These are phyloP conservation scores for Neodidymelliopsis sp. DNA, from an alignment of 2,329 filamentous ascomycete species.

Conservation along the genomic window DNA sequence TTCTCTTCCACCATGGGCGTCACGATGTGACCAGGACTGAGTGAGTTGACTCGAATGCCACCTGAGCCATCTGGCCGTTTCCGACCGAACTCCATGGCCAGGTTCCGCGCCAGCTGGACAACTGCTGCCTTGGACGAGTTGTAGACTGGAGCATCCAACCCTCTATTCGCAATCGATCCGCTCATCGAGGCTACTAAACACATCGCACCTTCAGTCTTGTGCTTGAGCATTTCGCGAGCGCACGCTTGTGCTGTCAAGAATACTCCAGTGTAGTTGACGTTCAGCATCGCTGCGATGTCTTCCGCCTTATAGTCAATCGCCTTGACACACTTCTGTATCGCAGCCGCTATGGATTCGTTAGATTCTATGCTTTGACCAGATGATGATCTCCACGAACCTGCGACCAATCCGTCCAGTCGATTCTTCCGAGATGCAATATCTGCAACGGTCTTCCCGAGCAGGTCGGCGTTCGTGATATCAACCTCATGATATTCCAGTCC, in stretches of 20 bases:
- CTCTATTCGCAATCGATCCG: conserved; percentile 66
- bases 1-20: conserved; percentile 83
- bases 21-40: conserved; percentile 79
- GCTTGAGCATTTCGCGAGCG: conserved; percentile 67
- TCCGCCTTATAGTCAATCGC: conserved; percentile 76
- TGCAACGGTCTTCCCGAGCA: conserved; percentile 70
- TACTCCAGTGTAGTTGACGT: conserved; percentile 66
- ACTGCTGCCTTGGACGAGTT: conserved; percentile 79
- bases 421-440: conserved; percentile 73
- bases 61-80: conserved; percentile 58
- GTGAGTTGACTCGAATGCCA: conserved; percentile 78
- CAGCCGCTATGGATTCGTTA: conserved; percentile 59
- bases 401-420: conserved; percentile 79
- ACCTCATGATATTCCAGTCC: conserved; percentile 76
- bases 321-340: conserved; percentile 79
- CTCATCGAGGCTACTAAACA: conserved; percentile 69
- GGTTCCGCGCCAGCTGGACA: conserved; percentile 71
- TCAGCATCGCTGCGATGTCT: conserved; percentile 66
- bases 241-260: conserved; percentile 67
- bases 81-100: conserved; percentile 71
- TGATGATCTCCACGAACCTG: conserved; percentile 39
- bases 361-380: not conserved
- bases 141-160: conserved; percentile 71
- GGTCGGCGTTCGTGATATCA: conserved; percentile 75
- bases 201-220: conserved; percentile 64